These are phyloP conservation scores for Fraxinus xanthoxyloides DNA, from an alignment of 305 asterid species.

Conservation along the genomic window DNA sequence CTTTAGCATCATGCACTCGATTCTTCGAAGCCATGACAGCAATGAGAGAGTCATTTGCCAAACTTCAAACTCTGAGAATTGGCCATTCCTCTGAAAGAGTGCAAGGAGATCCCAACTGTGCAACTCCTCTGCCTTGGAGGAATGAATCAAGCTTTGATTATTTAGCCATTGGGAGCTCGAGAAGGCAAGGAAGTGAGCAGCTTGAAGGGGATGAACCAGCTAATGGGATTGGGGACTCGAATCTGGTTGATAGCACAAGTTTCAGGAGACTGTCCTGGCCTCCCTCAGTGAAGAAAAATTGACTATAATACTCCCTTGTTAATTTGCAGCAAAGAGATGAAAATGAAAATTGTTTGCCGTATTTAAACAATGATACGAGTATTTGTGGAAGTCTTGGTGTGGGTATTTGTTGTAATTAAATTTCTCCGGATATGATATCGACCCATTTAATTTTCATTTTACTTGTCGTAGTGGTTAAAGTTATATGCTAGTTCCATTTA, in stretches of 20 bases:
- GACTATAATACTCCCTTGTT: not conserved
- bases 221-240: slow-evolving; percentile 36
- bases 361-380: not conserved
- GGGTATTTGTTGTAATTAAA: not conserved
- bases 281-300: slow-evolving; percentile 47
- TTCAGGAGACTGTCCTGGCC: slow-evolving; percentile 76
- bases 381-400: not conserved
- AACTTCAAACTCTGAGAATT: slow-evolving; percentile 81
- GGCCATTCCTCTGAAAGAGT: slow-evolving; percentile 61
- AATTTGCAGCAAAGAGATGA: not conserved
- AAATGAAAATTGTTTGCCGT: not conserved
- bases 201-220: slow-evolving; percentile 34
- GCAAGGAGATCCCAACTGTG: slow-evolving; percentile 59
- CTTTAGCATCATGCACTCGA: slow-evolving; percentile 95
- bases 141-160: slow-evolving; percentile 64
- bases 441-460: not conserved
- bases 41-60: slow-evolving; percentile 89
- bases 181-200: slow-evolving; percentile 44
- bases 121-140: slow-evolving; percentile 83
- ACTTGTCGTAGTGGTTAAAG: not conserved
- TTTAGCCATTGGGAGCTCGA: slow-evolving; percentile 39
- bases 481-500: not conserved
- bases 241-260: slow-evolving; percentile 35
- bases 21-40: slow-evolving; percentile 99
- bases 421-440: not conserved